A percentile compares a stretch with the other conserved stretches of the same genome.
These are phyloP conservation scores for Wallacemonas sp. DNA, from an alignment of 208 protist species.

Conservation along the genomic window DNA sequence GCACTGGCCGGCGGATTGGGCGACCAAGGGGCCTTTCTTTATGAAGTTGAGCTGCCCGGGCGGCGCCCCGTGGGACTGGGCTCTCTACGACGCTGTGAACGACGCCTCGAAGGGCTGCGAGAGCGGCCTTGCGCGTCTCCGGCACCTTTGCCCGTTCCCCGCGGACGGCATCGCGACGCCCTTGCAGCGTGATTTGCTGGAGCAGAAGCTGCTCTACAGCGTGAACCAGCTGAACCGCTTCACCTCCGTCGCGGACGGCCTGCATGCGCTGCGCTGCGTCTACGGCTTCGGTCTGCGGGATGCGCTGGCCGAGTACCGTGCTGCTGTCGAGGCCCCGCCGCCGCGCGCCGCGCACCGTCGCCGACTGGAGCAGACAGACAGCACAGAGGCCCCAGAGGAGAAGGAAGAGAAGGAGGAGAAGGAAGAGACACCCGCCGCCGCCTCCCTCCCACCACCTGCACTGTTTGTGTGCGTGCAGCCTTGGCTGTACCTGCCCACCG, in stretches of 20 bases:
- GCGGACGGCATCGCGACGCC: slow-evolving; percentile 76
- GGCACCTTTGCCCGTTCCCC: slow-evolving; percentile 58
- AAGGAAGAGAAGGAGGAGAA: slow-evolving; percentile 8
- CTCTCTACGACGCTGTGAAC: slow-evolving; percentile 31
- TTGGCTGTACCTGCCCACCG: slow-evolving; percentile 83
- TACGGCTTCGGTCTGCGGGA: slow-evolving; percentile 38
- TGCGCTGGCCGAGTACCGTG: slow-evolving; percentile 21
- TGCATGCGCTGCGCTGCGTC: slow-evolving; percentile 43
- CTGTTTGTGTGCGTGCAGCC: slow-evolving; percentile 62
- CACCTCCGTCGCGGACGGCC: slow-evolving; percentile 38
- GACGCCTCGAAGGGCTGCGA: background rate
- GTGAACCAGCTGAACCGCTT: slow-evolving; percentile 80
- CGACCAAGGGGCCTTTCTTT: slow-evolving; percentile 41
- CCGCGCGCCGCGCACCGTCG: background rate
- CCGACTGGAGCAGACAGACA: background rate
- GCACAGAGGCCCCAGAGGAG: background rate
- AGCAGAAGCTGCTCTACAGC: slow-evolving; percentile 66
- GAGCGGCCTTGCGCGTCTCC: slow-evolving; percentile 46
- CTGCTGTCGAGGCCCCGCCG: background rate
- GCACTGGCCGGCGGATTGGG: slow-evolving; percentile 16
- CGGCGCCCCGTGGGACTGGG: slow-evolving; percentile 87
- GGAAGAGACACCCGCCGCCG: background rate
- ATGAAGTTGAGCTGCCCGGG: slow-evolving; percentile 68
- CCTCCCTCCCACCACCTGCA: background rate
- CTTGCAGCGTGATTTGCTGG: slow-evolving; percentile 79